A percentile compares a stretch with the other conserved stretches of the same genome.
These are phyloP conservation scores for Paracoccidioides lutzii DNA, from an alignment of 2,329 filamentous ascomycete species.

Conservation along the genomic window DNA sequence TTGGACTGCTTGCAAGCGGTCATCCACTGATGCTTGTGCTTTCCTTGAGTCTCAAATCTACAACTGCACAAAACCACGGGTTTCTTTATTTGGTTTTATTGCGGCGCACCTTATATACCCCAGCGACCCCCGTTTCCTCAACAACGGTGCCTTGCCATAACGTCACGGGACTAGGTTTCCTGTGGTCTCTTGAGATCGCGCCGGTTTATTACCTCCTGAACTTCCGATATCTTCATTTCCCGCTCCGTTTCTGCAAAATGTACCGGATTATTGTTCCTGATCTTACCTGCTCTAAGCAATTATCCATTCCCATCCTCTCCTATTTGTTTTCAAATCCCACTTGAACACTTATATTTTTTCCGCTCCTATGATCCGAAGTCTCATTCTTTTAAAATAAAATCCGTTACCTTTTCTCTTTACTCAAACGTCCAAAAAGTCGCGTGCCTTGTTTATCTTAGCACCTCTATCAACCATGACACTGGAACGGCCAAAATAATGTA, in stretches of 20 bases:
- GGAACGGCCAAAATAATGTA: not conserved
- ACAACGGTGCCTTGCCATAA: not conserved
- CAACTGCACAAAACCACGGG: not conserved
- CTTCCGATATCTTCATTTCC: not conserved
- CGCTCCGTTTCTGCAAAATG: conserved; percentile 5
- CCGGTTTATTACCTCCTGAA: conserved; percentile 9
- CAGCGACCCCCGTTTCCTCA: not conserved
- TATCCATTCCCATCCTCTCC: conserved; percentile 10
- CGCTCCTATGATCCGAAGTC: conserved; percentile 1
- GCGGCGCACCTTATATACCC: not conserved
- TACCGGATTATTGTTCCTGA: conserved; percentile 6
- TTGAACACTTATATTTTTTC: conserved; percentile 8
- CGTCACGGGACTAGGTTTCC: not conserved
- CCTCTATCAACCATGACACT: not conserved
- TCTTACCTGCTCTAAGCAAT: conserved; percentile 10
- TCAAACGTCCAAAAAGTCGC: not conserved
- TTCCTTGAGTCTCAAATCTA: not conserved
- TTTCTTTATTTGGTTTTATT: not conserved
- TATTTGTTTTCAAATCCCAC: conserved; percentile 3
- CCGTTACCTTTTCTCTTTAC: conserved; percentile 3
- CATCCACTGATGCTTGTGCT: not conserved
- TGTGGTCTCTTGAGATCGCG: not conserved
- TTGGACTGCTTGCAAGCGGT: not conserved
- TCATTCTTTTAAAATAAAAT: conserved; percentile 3
- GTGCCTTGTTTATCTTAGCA: not conserved